Conservation (phyloP, 495 filamentous ascomycete species). For the Penicillium psychrofluorescens region DNA sequence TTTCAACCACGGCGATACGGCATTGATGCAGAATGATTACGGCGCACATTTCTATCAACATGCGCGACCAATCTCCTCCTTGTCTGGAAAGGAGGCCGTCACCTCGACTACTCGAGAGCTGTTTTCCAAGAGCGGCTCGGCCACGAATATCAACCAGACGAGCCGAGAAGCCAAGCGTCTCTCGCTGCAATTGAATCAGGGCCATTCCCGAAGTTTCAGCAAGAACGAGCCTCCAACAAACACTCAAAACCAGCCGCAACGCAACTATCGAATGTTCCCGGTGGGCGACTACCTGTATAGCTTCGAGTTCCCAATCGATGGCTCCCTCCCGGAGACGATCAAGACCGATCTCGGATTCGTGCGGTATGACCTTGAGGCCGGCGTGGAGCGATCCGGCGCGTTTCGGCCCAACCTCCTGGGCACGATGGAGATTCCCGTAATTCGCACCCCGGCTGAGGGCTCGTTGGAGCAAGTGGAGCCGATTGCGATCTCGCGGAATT, state of each 20-base stretch:
- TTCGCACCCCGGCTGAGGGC: slow-evolving; percentile 83
- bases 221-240: slow-evolving; percentile 62
- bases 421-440: slow-evolving; percentile 73
- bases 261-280: slow-evolving; percentile 82
- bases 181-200: slow-evolving; percentile 68
- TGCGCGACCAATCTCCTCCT: slow-evolving; percentile 30
- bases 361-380: slow-evolving; percentile 81
- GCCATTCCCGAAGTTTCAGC: slow-evolving; percentile 75
- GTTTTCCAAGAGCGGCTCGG: slow-evolving; percentile 31
- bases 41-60: slow-evolving; percentile 40
- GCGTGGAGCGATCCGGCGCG: slow-evolving; percentile 81
- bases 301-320: slow-evolving; percentile 92
- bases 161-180: slow-evolving; percentile 54
- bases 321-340: slow-evolving; percentile 85
- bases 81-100: slow-evolving; percentile 42
- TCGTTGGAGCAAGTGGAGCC: slow-evolving; percentile 92
- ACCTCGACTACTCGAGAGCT: slow-evolving; percentile 34
- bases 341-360: slow-evolving; percentile 84
- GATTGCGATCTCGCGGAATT: slow-evolving; percentile 92
- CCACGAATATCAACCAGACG: slow-evolving; percentile 29
- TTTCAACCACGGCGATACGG: slow-evolving; percentile 48
- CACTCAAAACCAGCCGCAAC: slow-evolving; percentile 61
- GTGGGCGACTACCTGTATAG: slow-evolving; percentile 91
- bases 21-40: slow-evolving; percentile 58
- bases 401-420: slow-evolving; percentile 89